Conservation (phyloP, 2,329 filamentous ascomycete genomes). For the Didymella pomorum region DNA sequence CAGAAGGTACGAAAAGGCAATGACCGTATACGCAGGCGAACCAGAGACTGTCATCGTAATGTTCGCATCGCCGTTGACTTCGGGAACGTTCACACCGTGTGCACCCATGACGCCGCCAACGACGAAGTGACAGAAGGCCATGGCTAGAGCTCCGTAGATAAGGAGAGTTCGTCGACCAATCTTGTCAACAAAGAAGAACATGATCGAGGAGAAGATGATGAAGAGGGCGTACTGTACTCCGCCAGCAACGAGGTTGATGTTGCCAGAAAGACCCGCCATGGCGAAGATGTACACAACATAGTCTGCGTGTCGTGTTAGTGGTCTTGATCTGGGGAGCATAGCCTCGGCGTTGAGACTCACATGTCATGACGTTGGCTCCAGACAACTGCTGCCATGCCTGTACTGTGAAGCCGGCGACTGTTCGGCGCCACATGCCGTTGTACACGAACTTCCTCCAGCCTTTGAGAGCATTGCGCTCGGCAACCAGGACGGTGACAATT, state of each 20-base stretch:
- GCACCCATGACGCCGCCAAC: slow-evolving; percentile 53
- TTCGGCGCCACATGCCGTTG: slow-evolving; percentile 67
- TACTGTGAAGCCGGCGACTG: slow-evolving; percentile 63
- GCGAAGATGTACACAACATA: slow-evolving; percentile 69
- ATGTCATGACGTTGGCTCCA: slow-evolving; percentile 51
- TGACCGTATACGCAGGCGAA: slow-evolving; percentile 66
- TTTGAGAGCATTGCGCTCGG: slow-evolving; percentile 50
- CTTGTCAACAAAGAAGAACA: slow-evolving; percentile 55
- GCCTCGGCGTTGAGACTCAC: not conserved
- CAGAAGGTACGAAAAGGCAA: slow-evolving; percentile 71
- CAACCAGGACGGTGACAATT: slow-evolving; percentile 53
- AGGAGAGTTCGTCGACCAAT: slow-evolving; percentile 52
- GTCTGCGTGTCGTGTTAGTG: slow-evolving; percentile 35
- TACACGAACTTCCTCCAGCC: slow-evolving; percentile 57
- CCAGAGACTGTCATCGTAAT: slow-evolving; percentile 63
- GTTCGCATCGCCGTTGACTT: slow-evolving; percentile 59
- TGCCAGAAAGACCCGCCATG: slow-evolving; percentile 65
- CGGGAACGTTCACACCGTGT: slow-evolving; percentile 54
- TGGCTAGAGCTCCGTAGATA: slow-evolving; percentile 54
- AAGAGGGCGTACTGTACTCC: slow-evolving; percentile 55
- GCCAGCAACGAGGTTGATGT: slow-evolving; percentile 56
- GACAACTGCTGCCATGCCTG: slow-evolving; percentile 65
- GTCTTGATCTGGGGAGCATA: not conserved
- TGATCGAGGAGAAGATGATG: slow-evolving; percentile 52
- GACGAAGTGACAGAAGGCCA: slow-evolving; percentile 58